Evolutionary conservation across 2,329 filamentous ascomycete species (phyloP).

Genomic region (Aureobasidium sp.): DNA sequence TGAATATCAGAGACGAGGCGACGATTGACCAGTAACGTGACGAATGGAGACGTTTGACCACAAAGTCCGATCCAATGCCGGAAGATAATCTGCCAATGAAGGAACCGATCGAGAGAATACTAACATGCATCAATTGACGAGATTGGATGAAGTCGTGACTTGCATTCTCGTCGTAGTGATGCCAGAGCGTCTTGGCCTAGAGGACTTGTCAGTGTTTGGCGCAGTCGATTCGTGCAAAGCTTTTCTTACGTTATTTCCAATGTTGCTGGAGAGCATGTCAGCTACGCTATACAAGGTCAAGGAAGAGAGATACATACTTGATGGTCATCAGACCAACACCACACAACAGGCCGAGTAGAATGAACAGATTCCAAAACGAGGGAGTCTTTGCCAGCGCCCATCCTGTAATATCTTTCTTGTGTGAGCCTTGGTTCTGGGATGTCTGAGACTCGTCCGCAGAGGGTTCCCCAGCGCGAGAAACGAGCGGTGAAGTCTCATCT

Average conservation of each 20-base stretch:
- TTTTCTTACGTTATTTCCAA: constrained; percentile 62
- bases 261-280: constrained; percentile 60
- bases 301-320: constrained; percentile 59
- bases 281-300: constrained; percentile 17
- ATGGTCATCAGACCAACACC: constrained; percentile 98
- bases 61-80: constrained; percentile 81
- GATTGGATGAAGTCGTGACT: constrained; percentile 68
- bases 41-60: constrained; percentile 72
- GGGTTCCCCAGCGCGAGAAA: constrained; percentile 55
- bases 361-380: constrained; percentile 89
- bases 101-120: constrained; percentile 81
- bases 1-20: constrained; percentile 69
- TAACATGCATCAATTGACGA: constrained; percentile 85
- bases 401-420: constrained; percentile 86
- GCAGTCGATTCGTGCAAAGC: neutral
- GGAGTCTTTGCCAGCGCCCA: constrained; percentile 61
- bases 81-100: constrained; percentile 69
- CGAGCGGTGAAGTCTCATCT: constrained; percentile 74
- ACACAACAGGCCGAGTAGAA: constrained; percentile 80
- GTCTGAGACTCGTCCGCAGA: constrained; percentile 40
- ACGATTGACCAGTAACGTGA: constrained; percentile 90
- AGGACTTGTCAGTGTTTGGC: neutral
- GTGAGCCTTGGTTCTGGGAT: constrained; percentile 62
- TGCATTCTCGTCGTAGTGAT: constrained; percentile 68
- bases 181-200: constrained; percentile 70